Conservation (phyloP, 441 rosid species). For the Viola pubescens region DNA sequence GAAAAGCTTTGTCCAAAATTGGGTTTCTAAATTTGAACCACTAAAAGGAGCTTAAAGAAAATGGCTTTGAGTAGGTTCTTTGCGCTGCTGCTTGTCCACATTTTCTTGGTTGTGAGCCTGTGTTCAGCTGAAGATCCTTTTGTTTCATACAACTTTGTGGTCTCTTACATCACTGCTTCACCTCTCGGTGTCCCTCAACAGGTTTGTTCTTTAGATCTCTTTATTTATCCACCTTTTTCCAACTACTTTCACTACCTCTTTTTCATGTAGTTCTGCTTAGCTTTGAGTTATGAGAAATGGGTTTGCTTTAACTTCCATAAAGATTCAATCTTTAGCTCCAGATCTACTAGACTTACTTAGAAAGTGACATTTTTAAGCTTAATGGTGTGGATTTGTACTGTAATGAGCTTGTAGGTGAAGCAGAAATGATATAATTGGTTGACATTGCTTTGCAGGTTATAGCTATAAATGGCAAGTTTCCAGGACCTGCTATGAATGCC, state of each 20-base stretch:
- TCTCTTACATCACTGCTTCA: slow-evolving; percentile 91
- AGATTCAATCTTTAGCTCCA: slow-evolving; percentile 31
- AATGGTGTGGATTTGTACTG: slow-evolving; percentile 11
- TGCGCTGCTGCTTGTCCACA: slow-evolving; percentile 41
- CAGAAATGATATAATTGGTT: slow-evolving; percentile 13
- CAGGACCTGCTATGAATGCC: slow-evolving; percentile 77
- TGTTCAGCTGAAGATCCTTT: slow-evolving; percentile 73
- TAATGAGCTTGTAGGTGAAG: slow-evolving; percentile 13
- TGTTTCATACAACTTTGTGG: slow-evolving; percentile 52
- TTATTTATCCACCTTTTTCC: not conserved
- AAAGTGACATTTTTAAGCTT: slow-evolving; percentile 1
- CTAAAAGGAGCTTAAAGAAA: slow-evolving; percentile 7
- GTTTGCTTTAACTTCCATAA: slow-evolving; percentile 21
- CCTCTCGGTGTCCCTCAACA: slow-evolving; percentile 96
- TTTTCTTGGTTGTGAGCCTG: slow-evolving; percentile 32
- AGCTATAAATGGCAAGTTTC: slow-evolving; percentile 79
- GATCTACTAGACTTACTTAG: slow-evolving; percentile 30
- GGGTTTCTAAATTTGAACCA: not conserved
- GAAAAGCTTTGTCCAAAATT: slow-evolving; percentile 7
- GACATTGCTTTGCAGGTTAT: slow-evolving; percentile 61
- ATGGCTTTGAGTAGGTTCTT: slow-evolving; percentile 46
- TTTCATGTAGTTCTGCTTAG: slow-evolving; percentile 15
- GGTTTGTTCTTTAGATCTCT: slow-evolving; percentile 32
- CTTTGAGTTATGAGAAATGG: slow-evolving; percentile 19
- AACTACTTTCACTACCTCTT: slow-evolving; percentile 1